A percentile compares a stretch with the other conserved stretches of the same genome.
phyloP scores from a whole-genome alignment of 202 grass and related monocot genomes.

The Panicum hallii region DNA sequence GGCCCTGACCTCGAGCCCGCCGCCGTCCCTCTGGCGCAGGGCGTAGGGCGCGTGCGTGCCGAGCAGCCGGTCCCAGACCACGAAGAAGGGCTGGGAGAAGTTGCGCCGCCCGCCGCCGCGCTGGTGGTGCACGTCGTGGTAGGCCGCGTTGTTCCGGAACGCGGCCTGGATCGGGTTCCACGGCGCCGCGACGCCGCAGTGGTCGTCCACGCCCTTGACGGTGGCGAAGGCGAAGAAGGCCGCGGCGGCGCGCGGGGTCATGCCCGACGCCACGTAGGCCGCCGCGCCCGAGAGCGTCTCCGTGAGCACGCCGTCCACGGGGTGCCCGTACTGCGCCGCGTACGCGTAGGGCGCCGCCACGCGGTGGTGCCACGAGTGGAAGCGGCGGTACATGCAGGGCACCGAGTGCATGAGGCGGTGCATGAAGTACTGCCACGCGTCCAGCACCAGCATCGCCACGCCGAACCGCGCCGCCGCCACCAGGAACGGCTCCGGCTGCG shows the following conservation, averaged over 20 bases:
- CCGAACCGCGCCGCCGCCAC: constrained; percentile 42
- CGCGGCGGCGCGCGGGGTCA: constrained; percentile 33
- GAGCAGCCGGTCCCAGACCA: constrained; percentile 69
- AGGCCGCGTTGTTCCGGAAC: constrained; percentile 73
- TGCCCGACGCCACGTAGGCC: constrained; percentile 63
- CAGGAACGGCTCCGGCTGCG: neutral
- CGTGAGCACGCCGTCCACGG: constrained; percentile 68
- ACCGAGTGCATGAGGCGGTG: constrained; percentile 79
- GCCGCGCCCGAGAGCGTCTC: constrained; percentile 68
- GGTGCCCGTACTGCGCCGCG: constrained; percentile 89
- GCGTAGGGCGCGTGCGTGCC: constrained; percentile 53
- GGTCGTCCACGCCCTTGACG: constrained; percentile 79
- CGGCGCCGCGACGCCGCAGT: constrained; percentile 67
- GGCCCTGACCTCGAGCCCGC: constrained; percentile 51
- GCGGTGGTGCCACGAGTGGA: constrained; percentile 91
- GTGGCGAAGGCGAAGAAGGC: constrained; percentile 71
- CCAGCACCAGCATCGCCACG: constrained; percentile 70
- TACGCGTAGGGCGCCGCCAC: constrained; percentile 75
- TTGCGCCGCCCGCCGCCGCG: constrained; percentile 61
- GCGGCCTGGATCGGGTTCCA: constrained; percentile 72
- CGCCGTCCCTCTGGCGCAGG: constrained; percentile 35
- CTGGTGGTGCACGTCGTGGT: constrained; percentile 88
- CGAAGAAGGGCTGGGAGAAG: constrained; percentile 78
- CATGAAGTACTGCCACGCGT: constrained; percentile 84
- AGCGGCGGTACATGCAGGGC: constrained; percentile 58